phyloP scores from a whole-genome alignment of 202 grass and related monocot species.

The Cymbopogon flexuosus region DNA sequence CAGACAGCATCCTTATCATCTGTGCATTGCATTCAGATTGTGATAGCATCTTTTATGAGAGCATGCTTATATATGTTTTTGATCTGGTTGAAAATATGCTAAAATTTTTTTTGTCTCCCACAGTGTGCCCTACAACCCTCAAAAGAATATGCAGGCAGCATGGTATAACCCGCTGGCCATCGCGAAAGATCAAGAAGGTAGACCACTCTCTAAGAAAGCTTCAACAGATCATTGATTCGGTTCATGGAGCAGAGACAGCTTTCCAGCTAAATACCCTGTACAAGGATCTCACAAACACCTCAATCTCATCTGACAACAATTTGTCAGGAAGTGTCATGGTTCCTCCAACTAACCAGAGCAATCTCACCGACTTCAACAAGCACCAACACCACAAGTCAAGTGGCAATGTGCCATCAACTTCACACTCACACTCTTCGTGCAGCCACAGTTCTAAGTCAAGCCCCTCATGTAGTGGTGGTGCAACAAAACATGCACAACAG shows the following conservation, averaged over 20 bases:
- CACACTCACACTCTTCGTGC: slow-evolving; percentile 52
- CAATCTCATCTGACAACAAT: slow-evolving; percentile 54
- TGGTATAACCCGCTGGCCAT: slow-evolving; percentile 89
- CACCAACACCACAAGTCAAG: slow-evolving; percentile 33
- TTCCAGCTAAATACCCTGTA: slow-evolving; percentile 69
- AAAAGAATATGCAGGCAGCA: slow-evolving; percentile 99
- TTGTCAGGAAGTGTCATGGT: slow-evolving; percentile 39
- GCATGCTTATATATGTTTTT: slow-evolving; percentile 12
- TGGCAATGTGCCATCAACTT: slow-evolving; percentile 43
- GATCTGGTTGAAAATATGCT: slow-evolving; percentile 23
- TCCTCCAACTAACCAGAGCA: slow-evolving; percentile 39
- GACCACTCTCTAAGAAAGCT: slow-evolving; percentile 89
- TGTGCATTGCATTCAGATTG: slow-evolving; percentile 6
- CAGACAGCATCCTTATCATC: slow-evolving; percentile 22
- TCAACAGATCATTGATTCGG: slow-evolving; percentile 81
- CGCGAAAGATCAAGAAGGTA: slow-evolving; percentile 93
- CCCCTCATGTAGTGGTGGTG: slow-evolving; percentile 54
- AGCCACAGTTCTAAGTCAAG: slow-evolving; percentile 62
- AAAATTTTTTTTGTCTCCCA: slow-evolving; percentile 36
- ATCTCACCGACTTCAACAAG: slow-evolving; percentile 37
- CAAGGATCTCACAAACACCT: slow-evolving; percentile 66
- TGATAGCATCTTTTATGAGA: not conserved
- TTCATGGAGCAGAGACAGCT: slow-evolving; percentile 72
- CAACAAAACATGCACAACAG: slow-evolving; percentile 35
- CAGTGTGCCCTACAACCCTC: slow-evolving; percentile 93